These are phyloP conservation scores for Phytophthora pinifolia DNA, from an alignment of 352 stramenopile species.

Conservation along the genomic window DNA sequence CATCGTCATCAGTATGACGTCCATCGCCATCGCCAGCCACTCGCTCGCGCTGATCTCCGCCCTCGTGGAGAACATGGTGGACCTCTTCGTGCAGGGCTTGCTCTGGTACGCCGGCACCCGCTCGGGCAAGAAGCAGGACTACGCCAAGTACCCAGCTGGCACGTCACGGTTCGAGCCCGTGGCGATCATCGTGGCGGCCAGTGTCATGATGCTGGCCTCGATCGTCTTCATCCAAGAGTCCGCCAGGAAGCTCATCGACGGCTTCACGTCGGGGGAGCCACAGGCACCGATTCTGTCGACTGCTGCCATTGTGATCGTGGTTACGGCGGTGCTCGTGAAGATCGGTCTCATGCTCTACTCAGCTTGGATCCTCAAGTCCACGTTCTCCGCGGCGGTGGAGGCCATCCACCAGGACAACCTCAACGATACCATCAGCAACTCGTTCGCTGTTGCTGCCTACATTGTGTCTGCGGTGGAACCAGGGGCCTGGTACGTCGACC, in stretches of 20 bases:
- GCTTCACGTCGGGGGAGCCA: slow-evolving; percentile 52
- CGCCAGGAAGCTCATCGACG: slow-evolving; percentile 44
- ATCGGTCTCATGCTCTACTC: slow-evolving; percentile 70
- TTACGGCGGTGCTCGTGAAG: slow-evolving; percentile 62
- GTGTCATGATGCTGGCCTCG: slow-evolving; percentile 90
- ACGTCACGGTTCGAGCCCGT: slow-evolving; percentile 91
- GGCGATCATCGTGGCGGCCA: slow-evolving; percentile 90
- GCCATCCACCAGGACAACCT: slow-evolving; percentile 91
- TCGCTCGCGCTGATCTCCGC: slow-evolving; percentile 91
- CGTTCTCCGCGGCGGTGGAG: slow-evolving; percentile 47
- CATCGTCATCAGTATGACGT: slow-evolving; percentile 69
- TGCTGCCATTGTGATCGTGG: slow-evolving; percentile 83
- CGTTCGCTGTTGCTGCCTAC: slow-evolving; percentile 83
- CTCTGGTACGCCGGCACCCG: slow-evolving; percentile 89
- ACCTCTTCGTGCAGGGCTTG: slow-evolving; percentile 91
- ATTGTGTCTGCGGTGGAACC: slow-evolving; percentile 45
- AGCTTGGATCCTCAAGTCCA: slow-evolving; percentile 51
- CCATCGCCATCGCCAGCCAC: slow-evolving; percentile 70
- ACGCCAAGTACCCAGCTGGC: slow-evolving; percentile 92
- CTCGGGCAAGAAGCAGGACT: slow-evolving; percentile 68
- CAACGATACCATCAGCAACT: slow-evolving; percentile 94
- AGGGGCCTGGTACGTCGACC: slow-evolving; percentile 88
- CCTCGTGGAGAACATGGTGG: slow-evolving; percentile 91
- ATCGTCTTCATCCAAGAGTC: slow-evolving; percentile 82
- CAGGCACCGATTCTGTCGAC: slow-evolving; percentile 84